Base-by-base conservation (phyloP, 805 yeast genomes). In the Saturnispora sekii region DNA sequence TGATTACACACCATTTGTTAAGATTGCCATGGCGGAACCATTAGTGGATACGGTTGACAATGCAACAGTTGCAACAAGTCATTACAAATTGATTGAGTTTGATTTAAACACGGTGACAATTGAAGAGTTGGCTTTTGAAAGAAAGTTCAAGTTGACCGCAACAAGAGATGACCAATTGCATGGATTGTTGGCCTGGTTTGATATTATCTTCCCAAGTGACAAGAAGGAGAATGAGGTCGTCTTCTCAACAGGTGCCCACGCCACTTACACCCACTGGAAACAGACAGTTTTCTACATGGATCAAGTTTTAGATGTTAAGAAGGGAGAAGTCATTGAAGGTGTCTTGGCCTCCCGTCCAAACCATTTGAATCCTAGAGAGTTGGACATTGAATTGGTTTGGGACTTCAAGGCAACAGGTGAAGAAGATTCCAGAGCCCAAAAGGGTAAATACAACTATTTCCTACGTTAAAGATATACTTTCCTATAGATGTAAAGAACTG, bases 261-360 rank as follows among this genome's bases (percentile, higher is more conserved):
- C 88, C 40, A 77, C 79, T 54, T 88, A 89, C 72, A 93, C 98
- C 12, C 99, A 93, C 69, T 93, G 99, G 99, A 94, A 93, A 65
- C 98, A 93, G 69, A 84, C 96, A 15, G 94, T 93, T 1, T 88
- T 94, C 67, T 94, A 93, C 65, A 72, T 90, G 58, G 47, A 51
- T 32, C 84, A 86, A 56, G 95, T 85, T 28, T 65, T 90, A 52
- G 84, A 79, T 57, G 67, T 84, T 50, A 80, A 81, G 59, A 69
- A 71, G 53, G 96, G 90, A 47, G 98, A 93, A 57, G 58, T 62
- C 35, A 70, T 94, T 52, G 73, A 73, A 47, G 93, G 97, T 38
- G 67, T 68, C 29, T 67, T 93, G 48, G 76, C 82, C 10, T 80
- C 85, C 51, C 72, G 79, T 58, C 97, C 97, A 46, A 88, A 84